Conservation (phyloP, 2,329 filamentous ascomycete genomes). For the Talaromyces sp. region DNA sequence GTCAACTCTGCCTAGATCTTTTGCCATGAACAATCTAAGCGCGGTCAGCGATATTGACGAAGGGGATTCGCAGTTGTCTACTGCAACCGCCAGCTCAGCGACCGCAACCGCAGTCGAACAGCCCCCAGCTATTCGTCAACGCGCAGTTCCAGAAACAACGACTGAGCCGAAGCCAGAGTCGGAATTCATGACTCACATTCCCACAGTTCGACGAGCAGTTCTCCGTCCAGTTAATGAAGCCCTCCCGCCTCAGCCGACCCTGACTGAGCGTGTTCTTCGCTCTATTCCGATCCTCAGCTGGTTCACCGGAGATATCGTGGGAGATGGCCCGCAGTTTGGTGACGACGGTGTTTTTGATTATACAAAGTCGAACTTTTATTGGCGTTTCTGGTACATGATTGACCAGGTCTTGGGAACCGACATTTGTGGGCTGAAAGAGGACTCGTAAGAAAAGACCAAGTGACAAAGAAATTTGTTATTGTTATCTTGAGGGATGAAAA, state of each 20-base stretch:
- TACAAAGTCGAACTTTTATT: constrained; percentile 57
- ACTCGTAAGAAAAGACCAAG: constrained; percentile 27
- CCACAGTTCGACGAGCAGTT: constrained; percentile 60
- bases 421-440: constrained; percentile 56
- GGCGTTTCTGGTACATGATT: constrained; percentile 56
- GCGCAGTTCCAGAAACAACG: constrained; percentile 25
- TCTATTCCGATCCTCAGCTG: constrained; percentile 67
- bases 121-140: constrained; percentile 23
- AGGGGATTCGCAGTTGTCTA: constrained; percentile 29
- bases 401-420: constrained; percentile 56
- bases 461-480: not conserved
- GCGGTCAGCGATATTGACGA: constrained; percentile 26
- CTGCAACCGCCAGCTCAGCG: constrained; percentile 39
- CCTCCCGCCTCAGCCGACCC: constrained; percentile 63
- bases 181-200: constrained; percentile 55
- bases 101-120: constrained; percentile 27
- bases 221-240: constrained; percentile 67
- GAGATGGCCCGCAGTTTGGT: constrained; percentile 40
- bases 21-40: constrained; percentile 34
- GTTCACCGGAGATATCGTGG: constrained; percentile 57
- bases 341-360: constrained; percentile 62
- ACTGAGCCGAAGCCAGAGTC: constrained; percentile 34
- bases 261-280: constrained; percentile 59
- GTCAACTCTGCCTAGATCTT: constrained; percentile 36
- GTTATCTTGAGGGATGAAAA: not conserved